These are phyloP conservation scores for Cyclotella cryptica DNA, from an alignment of 108 stramenopile species.

Conservation along the genomic window DNA sequence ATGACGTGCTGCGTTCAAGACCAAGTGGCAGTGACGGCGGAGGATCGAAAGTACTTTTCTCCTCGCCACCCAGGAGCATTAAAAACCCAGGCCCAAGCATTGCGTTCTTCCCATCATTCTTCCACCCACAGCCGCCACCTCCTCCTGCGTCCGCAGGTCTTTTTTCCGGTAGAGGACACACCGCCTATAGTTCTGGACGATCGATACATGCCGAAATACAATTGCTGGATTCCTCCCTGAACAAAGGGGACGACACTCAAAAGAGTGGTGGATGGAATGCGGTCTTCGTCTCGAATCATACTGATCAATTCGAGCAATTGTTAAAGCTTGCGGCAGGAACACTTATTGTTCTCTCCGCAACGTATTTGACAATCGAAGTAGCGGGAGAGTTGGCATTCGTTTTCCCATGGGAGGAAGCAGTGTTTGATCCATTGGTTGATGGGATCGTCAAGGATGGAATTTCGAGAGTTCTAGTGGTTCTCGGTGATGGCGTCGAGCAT, in stretches of 20 bases:
- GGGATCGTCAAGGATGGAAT: background rate
- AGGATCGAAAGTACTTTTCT: background rate
- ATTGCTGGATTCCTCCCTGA: background rate
- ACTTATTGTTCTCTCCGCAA: slow-evolving; percentile 2
- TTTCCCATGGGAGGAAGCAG: slow-evolving; percentile 13
- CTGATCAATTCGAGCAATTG: slow-evolving; percentile 9
- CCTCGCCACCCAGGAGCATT: background rate
- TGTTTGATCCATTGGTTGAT: background rate
- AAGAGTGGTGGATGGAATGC: slow-evolving; percentile 4
- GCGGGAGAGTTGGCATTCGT: background rate
- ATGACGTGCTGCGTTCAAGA: background rate
- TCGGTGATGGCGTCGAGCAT: slow-evolving; percentile 7
- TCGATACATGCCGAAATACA: slow-evolving; percentile 3
- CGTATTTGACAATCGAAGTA: slow-evolving; percentile 2
- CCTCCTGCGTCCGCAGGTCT: slow-evolving; percentile 8
- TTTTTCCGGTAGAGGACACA: slow-evolving; percentile 17
- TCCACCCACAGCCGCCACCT: slow-evolving; percentile 3
- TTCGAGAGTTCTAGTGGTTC: slow-evolving; percentile 1
- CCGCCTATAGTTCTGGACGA: slow-evolving; percentile 15
- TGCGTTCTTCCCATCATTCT: slow-evolving; percentile 5
- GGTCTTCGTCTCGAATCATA: background rate
- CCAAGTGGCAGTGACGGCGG: background rate
- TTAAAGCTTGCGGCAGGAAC: slow-evolving; percentile 4
- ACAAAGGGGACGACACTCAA: background rate
- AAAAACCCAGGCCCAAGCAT: background rate